phyloP scores from a whole-genome alignment of 192 early-diverging fungal genomes.

The Pilaira anomala region DNA sequence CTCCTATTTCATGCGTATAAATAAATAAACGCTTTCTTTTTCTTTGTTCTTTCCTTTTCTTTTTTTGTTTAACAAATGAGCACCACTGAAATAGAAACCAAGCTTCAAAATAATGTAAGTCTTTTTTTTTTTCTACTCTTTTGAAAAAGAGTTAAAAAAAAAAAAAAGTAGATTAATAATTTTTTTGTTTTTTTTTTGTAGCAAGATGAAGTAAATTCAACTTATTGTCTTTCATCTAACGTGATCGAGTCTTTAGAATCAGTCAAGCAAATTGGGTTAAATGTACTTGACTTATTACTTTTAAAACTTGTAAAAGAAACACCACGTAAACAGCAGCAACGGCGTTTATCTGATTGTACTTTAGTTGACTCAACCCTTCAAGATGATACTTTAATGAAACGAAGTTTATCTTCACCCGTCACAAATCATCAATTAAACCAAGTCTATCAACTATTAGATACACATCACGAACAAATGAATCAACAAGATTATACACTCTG shows the following conservation, averaged over 20 bases:
- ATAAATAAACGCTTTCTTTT: too few relatives aligned
- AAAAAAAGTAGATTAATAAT: too few relatives aligned
- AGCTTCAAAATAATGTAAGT: slow-evolving; percentile 10
- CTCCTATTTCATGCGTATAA: too few relatives aligned
- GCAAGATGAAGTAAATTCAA: too few relatives aligned
- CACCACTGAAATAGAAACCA: neutral
- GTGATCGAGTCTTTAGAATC: slow-evolving; percentile 48
- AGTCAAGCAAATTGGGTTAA: slow-evolving; percentile 48
- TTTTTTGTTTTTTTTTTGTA: neutral
- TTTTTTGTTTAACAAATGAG: too few relatives aligned
- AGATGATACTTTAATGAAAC: neutral
- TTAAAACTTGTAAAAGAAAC: slow-evolving; percentile 38
- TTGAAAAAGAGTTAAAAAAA: too few relatives aligned
- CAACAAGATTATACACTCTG: slow-evolving; percentile 49
- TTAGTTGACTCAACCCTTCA: too few relatives aligned
- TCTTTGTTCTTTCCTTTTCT: too few relatives aligned
- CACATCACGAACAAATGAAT: slow-evolving; percentile 9
- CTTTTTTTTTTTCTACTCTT: neutral
- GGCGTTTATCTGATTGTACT: slow-evolving; percentile 30
- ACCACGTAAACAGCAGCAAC: neutral
- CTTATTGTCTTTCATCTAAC: slow-evolving; percentile 2
- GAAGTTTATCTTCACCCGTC: slow-evolving; percentile 21
- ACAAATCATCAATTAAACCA: slow-evolving; percentile 16
- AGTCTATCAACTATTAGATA: slow-evolving; percentile 14
- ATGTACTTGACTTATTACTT: slow-evolving; percentile 47